phyloP scores from a whole-genome alignment of 257 asterid genomes.

The Cynanchum wilfordii region DNA sequence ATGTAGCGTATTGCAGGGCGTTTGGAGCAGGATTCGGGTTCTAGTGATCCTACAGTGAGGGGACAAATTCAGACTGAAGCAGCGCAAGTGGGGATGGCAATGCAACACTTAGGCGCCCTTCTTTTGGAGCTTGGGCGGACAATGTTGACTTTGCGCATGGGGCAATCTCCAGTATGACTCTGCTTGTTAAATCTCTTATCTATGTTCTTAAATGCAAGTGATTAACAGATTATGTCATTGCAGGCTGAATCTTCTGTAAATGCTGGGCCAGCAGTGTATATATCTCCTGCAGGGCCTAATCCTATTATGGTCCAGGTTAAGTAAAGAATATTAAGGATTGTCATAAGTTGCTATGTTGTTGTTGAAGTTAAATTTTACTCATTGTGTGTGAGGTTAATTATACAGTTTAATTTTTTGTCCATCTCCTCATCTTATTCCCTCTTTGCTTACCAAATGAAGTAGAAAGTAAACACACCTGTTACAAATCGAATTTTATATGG shows the following conservation, averaged over 20 bases:
- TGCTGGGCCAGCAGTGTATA: constrained; percentile 96
- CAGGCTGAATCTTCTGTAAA: constrained; percentile 83
- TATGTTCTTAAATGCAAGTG: constrained; percentile 6
- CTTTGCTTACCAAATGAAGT: not conserved
- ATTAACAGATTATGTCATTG: constrained; percentile 26
- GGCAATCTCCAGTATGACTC: constrained; percentile 69
- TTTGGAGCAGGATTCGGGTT: constrained; percentile 60
- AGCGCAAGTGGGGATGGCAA: constrained; percentile 60
- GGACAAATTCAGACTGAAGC: constrained; percentile 70
- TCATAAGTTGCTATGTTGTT: not conserved
- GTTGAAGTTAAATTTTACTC: not conserved
- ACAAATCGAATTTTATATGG: not conserved
- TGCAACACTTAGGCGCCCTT: constrained; percentile 94
- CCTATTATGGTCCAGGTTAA: constrained; percentile 98
- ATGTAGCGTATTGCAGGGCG: constrained; percentile 73
- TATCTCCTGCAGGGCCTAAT: constrained; percentile 91
- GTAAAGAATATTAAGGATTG: not conserved
- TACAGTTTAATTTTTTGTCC: not conserved
- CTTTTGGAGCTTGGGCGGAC: constrained; percentile 93
- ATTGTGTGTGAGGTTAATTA: not conserved
- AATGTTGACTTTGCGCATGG: constrained; percentile 75
- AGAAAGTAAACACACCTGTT: not conserved
- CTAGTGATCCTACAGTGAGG: constrained; percentile 60
- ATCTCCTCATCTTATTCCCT: not conserved
- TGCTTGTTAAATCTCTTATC: constrained; percentile 16